Evolutionary conservation across 2,329 filamentous ascomycete genomes (phyloP).

Genomic region (Ophiocordyceps camponoti-saundersi): DNA sequence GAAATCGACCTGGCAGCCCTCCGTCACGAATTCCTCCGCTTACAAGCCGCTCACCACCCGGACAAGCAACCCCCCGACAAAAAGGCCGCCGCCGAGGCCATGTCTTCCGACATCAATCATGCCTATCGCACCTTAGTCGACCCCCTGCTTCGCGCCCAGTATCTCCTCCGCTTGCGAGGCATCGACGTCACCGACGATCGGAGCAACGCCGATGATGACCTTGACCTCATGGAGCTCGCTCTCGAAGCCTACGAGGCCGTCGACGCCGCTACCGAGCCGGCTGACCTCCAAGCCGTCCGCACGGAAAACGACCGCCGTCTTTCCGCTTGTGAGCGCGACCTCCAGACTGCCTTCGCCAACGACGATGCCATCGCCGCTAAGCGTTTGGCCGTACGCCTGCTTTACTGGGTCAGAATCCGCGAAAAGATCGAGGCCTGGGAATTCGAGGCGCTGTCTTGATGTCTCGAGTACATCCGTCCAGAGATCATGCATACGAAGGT

Average conservation of each 20-base stretch:
- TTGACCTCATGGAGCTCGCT: constrained; percentile 51
- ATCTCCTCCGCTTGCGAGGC: constrained; percentile 58
- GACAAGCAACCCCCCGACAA: constrained; percentile 42
- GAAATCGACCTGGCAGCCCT: constrained; percentile 51
- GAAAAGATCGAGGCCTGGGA: constrained; percentile 76
- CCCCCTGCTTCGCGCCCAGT: constrained; percentile 74
- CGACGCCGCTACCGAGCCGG: constrained; percentile 52
- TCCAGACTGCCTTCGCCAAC: constrained; percentile 48
- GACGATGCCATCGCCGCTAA: constrained; percentile 52
- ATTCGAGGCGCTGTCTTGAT: constrained; percentile 29
- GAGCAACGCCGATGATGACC: constrained; percentile 9
- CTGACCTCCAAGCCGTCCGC: constrained; percentile 41
- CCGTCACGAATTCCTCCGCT: constrained; percentile 68
- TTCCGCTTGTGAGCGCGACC: constrained; percentile 35
- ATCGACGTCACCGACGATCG: constrained; percentile 61
- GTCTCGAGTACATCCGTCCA: neutral
- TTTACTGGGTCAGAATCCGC: constrained; percentile 83
- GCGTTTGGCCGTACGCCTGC: constrained; percentile 55
- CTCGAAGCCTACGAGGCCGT: constrained; percentile 65
- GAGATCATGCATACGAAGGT: neutral
- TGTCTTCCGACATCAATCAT: constrained; percentile 75
- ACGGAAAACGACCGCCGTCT: constrained; percentile 54
- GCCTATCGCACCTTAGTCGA: constrained; percentile 74
- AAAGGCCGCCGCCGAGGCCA: constrained; percentile 50
- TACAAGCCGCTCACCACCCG: constrained; percentile 65